Evolutionary conservation across 2,329 filamentous ascomycete genomes (phyloP).

Genomic region (Tolypocladium tropicale): DNA sequence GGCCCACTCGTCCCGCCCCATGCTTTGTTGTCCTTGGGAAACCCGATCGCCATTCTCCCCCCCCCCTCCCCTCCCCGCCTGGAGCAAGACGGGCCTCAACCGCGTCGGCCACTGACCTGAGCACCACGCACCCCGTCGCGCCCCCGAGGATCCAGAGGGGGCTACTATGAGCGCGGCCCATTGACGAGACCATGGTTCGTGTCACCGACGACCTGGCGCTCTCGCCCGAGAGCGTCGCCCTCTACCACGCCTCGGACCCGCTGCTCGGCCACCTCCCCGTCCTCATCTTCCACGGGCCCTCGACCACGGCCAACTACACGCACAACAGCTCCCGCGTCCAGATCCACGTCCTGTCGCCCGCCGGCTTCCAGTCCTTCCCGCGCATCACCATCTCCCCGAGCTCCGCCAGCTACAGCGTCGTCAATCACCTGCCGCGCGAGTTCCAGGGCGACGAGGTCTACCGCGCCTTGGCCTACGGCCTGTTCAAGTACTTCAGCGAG

Average conservation of each 20-base stretch:
- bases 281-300: conserved; percentile 85
- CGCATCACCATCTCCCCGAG: conserved; percentile 89
- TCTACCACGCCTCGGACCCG: conserved; percentile 84
- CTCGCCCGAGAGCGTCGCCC: conserved; percentile 69
- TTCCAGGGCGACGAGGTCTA: conserved; percentile 93
- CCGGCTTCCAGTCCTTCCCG: conserved; percentile 80
- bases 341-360: conserved; percentile 81
- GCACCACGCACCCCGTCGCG: conserved; percentile 9
- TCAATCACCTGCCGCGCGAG: conserved; percentile 81
- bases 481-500: conserved; percentile 91
- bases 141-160: neutral
- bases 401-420: conserved; percentile 81
- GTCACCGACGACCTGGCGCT: conserved; percentile 69
- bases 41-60: neutral
- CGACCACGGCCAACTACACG: conserved; percentile 78
- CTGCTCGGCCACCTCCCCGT: conserved; percentile 72
- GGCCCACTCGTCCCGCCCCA: conserved; percentile 7
- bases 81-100: neutral
- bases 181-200: conserved; percentile 61
- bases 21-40: neutral
- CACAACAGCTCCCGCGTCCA: conserved; percentile 90
- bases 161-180: conserved; percentile 12
- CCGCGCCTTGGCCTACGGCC: conserved; percentile 79
- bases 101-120: conserved; percentile 1
- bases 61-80: neutral